Evolutionary conservation across 192 early-diverging fungal species (phyloP).

Genomic region (Entomortierella lignicola): DNA sequence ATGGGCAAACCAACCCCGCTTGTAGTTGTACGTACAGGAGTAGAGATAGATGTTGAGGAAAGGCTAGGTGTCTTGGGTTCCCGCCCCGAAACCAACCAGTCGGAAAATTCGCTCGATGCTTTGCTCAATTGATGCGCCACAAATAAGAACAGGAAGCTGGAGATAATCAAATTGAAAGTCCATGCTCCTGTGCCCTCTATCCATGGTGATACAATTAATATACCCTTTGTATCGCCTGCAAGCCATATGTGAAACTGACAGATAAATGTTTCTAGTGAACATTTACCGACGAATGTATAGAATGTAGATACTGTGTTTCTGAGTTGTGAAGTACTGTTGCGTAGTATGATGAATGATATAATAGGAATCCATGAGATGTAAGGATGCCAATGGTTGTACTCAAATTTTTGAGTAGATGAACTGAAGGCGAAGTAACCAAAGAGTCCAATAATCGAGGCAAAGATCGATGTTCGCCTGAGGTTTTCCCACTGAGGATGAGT

Average conservation of each 20-base stretch:
- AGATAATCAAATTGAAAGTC: conserved; percentile 61
- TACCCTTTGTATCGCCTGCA: conserved; percentile 79
- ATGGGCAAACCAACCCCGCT: background rate
- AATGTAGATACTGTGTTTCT: conserved; percentile 65
- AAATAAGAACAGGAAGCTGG: conserved; percentile 61
- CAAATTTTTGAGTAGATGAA: conserved; percentile 62
- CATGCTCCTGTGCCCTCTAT: conserved; percentile 47
- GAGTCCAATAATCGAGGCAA: conserved; percentile 54
- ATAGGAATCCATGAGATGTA: conserved; percentile 72
- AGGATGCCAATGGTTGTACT: conserved; percentile 76
- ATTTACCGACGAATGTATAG: conserved; percentile 69
- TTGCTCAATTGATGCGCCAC: conserved; percentile 60
- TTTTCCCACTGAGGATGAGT: conserved; percentile 55
- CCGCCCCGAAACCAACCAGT: conserved; percentile 41
- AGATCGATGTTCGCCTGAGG: conserved; percentile 46
- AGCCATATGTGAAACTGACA: conserved; percentile 85
- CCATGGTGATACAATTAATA: conserved; percentile 69
- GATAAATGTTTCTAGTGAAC: conserved; percentile 81
- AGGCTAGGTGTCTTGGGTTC: conserved; percentile 15
- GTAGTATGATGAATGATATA: conserved; percentile 71
- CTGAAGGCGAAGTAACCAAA: conserved; percentile 67
- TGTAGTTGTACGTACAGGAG: background rate
- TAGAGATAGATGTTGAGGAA: background rate
- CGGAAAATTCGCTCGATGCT: conserved; percentile 56
- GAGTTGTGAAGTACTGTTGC: conserved; percentile 68